These are phyloP conservation scores for Pseudogymnoascus sp. DNA, from an alignment of 2,329 filamentous ascomycete genomes.

Conservation along the genomic window DNA sequence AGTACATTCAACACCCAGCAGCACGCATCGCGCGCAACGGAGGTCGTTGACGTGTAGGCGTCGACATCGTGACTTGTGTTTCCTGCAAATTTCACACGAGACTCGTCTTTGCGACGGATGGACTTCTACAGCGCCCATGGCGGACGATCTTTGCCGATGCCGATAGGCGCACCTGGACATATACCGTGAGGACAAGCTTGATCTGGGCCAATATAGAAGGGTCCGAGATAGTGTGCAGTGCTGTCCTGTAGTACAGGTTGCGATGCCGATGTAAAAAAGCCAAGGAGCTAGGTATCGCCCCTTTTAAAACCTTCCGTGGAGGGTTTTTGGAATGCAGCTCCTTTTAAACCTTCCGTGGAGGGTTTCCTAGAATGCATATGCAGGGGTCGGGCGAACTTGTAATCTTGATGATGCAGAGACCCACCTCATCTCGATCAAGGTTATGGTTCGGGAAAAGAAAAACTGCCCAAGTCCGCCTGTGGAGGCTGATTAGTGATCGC, in stretches of 20 bases:
- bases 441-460: not conserved
- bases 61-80: not conserved
- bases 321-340: not conserved
- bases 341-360: not conserved
- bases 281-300: not conserved
- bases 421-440: not conserved
- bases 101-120: not conserved
- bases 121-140: not conserved
- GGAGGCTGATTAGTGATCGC: not conserved
- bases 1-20: not conserved
- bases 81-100: slow-evolving; percentile 1
- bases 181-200: not conserved
- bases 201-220: not conserved
- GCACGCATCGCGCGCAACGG: not conserved
- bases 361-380: not conserved
- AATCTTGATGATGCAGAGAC: not conserved
- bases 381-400: not conserved
- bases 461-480: not conserved
- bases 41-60: not conserved
- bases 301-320: not conserved
- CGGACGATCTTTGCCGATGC: not conserved
- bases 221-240: not conserved
- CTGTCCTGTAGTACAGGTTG: not conserved
- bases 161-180: not conserved
- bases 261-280: not conserved